Evolutionary conservation across 1,139 yeast genomes (phyloP), one percentile per base, ranked within the genome.

Genomic region (Blastobotrys buckinghamii): DNA sequence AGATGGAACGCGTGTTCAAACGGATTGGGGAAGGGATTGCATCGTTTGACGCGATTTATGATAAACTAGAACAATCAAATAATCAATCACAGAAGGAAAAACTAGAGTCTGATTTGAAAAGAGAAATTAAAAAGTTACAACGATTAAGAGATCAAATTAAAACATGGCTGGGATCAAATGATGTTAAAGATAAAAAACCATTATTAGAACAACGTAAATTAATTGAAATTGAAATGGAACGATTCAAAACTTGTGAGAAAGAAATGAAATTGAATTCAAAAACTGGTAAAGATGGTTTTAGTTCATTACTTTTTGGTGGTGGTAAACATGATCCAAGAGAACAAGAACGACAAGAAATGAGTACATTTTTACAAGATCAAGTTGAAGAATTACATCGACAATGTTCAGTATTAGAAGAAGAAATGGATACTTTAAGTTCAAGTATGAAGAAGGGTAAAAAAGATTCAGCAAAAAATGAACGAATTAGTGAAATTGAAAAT

Each of bases 191-290:
- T 62, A 95, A 89, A 70, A 84, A 87, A 64, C 68, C 75, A 47
- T 70, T 94, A 53, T 76, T 80, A 55, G 97, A 90, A 53, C 86
- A 89, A 60, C 76, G 98, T 49, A 77, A 82, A 58, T 73, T 82
- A 57, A 92, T 94, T 58, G 97, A 94, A 67, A 79, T 79, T 41
- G 69, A 61, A 49, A 92, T 92, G 99, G 98, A 94, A 68, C 79
- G 92, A 59, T 94, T 94, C 70, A 94, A 94, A 66, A 92, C 92
- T 47, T 86, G 90, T 57, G 99, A 94, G 66, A 87, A 90, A 70
- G 81, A 85, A 58, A 85, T 89, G 80, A 94, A 94, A 70, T 90
- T 96, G 34, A 94, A 94, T 66, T 97, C 96, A 50, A 94, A 88
- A 35, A 94, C 88, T 64, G 84, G 95, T 38, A 88, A 88, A 64